phyloP scores from a whole-genome alignment of 208 protist species.

The Trichomonas gallinae region DNA sequence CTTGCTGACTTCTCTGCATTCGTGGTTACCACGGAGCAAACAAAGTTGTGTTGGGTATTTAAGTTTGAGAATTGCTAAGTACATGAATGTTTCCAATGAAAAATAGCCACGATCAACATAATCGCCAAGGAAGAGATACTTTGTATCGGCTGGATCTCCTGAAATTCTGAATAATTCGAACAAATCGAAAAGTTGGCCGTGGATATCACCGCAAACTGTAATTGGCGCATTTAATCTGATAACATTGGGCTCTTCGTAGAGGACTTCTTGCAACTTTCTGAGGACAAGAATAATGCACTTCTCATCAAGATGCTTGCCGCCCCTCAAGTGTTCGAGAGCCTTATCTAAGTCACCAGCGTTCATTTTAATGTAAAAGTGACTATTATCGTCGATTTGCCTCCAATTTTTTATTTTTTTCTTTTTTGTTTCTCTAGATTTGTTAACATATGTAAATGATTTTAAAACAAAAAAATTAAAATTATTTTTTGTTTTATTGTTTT shows the following conservation, averaged over 20 bases:
- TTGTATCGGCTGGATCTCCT: neutral
- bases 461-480: no score
- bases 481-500: no score
- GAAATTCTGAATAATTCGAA: slow-evolving; percentile 33
- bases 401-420: no score
- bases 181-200: slow-evolving; percentile 43
- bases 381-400: no score
- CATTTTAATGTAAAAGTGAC: no score
- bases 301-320: neutral
- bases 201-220: slow-evolving; percentile 41
- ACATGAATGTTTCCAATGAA: slow-evolving; percentile 34
- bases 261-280: neutral
- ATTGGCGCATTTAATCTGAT: slow-evolving; percentile 33
- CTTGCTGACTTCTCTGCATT: slow-evolving; percentile 35
- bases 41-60: slow-evolving; percentile 32
- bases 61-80: slow-evolving; percentile 33
- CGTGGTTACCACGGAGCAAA: slow-evolving; percentile 41
- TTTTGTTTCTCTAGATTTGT: no score
- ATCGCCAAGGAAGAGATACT: slow-evolving; percentile 42
- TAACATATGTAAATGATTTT: no score
- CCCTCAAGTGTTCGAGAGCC: neutral
- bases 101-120: slow-evolving; percentile 42
- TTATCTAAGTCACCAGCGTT: neutral
- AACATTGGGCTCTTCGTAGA: slow-evolving; percentile 30
- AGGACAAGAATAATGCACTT: neutral